Base-by-base conservation (phyloP, 768 basidiomycete genomes). In the Naganishia kalamii region DNA sequence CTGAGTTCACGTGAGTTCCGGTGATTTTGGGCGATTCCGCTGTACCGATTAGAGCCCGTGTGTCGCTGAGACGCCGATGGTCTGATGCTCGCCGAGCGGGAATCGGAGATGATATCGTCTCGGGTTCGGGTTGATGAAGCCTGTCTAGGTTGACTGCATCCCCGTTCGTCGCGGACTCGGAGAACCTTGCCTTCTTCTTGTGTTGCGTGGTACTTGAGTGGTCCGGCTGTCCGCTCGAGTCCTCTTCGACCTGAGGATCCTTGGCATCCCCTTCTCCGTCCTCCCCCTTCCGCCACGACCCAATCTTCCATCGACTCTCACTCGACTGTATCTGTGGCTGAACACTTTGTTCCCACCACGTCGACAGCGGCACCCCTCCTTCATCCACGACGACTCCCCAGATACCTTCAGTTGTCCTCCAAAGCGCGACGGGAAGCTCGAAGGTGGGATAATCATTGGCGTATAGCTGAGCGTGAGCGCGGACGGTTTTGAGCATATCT, bases 281-380 rank as follows among this genome's bases (percentile, higher is more conserved):
- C 37, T 40, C 17, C 5, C 19, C 19, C 19, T 17, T 25, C 12
- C 48, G 48, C 54, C 54, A 57, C 1, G 54, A 57, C 5, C 54
- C 35, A 40, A 57, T 57, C 37, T 40, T 57, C 54, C 54, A 57
- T 1, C 54, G 33, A 57, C 54, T 57, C 35, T 57, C 54, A 40
- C 54, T 57, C 27, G 64, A 19, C 8, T 52, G 52, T 5, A 65
- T 49, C 21, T 44, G 52, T 17, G 43, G 43, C 27, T 43, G 41
- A 1, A 65, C 57, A 27, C 60, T 19, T 15, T 37, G 52, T 15
- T 49, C 57, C 64, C 64, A 65, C 54, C 52, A 60, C 2, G 44
- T 19, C 3, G 43, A 30, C 23, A 59, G 44, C 29, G 10, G 6
- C 13, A 40, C 23, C 25, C 46, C 46, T 4, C 44, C 54, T 35